These are phyloP conservation scores for Trichocladium antarcticum DNA, from an alignment of 495 filamentous ascomycete genomes.

Conservation along the genomic window DNA sequence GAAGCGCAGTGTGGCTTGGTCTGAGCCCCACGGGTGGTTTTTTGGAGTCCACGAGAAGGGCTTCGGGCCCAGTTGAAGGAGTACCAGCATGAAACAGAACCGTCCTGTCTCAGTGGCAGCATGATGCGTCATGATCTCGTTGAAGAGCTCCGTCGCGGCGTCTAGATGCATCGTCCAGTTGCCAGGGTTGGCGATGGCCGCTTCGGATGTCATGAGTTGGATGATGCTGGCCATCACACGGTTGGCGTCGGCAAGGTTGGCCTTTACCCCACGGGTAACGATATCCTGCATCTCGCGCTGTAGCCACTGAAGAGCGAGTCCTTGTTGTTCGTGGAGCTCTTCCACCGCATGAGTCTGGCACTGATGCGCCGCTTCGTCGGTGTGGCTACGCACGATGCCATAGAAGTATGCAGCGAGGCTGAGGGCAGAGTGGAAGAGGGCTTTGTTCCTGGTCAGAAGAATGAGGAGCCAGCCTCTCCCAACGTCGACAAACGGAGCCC, in stretches of 20 bases:
- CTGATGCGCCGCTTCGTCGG: conserved; percentile 11
- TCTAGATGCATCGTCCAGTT: conserved; percentile 42
- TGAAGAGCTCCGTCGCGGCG: conserved; percentile 39
- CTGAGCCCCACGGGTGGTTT: conserved; percentile 31
- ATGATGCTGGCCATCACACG: conserved; percentile 44
- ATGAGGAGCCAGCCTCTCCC: conserved; percentile 45
- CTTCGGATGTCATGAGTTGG: conserved; percentile 43
- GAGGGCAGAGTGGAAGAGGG: conserved; percentile 36
- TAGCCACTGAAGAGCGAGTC: conserved; percentile 32
- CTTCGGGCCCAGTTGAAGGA: conserved; percentile 22
- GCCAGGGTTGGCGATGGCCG: conserved; percentile 31
- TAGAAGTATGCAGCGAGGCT: conserved; percentile 42
- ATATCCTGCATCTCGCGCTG: conserved; percentile 33
- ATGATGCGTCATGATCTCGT: conserved; percentile 30
- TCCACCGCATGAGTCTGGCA: conserved; percentile 25
- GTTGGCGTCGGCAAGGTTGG: conserved; percentile 21
- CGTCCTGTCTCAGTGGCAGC: conserved; percentile 5
- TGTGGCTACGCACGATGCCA: conserved; percentile 22
- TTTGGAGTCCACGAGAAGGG: conserved; percentile 13
- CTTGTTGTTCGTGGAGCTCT: conserved; percentile 30
- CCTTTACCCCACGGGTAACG: conserved; percentile 23
- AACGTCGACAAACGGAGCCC: conserved; percentile 34
- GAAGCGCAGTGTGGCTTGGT: conserved; percentile 44
- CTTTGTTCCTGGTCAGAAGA: conserved; percentile 38
- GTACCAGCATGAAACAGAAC: conserved; percentile 24